Conservation (phyloP, 1,139 yeast species). For the Kodamaea derodonti region DNA sequence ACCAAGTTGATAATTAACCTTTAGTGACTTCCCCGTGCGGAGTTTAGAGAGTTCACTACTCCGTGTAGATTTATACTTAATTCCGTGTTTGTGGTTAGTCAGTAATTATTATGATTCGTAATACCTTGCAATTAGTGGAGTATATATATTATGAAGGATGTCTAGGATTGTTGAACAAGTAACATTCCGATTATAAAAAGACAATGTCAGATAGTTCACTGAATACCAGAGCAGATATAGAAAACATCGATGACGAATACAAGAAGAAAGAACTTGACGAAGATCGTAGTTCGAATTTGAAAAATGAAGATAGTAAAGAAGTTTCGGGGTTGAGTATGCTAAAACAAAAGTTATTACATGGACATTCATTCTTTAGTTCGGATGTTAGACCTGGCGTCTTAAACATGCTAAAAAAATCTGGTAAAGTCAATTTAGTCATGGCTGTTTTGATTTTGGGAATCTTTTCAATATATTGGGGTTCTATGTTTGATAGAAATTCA, state of each 20-base stretch:
- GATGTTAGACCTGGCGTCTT: not conserved
- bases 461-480: constrained; percentile 45
- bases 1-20: too few relatives aligned
- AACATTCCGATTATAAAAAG: too few relatives aligned
- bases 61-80: too few relatives aligned
- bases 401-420: constrained; percentile 13
- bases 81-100: too few relatives aligned
- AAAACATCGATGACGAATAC: not conserved
- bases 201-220: not conserved
- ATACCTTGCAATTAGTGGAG: too few relatives aligned
- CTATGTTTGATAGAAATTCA: constrained; percentile 26
- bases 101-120: too few relatives aligned
- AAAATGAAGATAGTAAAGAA: too few relatives aligned
- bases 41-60: too few relatives aligned
- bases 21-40: too few relatives aligned
- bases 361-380: not conserved
- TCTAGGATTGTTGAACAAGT: too few relatives aligned
- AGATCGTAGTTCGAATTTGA: not conserved
- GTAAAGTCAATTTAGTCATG: constrained; percentile 18
- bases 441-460: constrained; percentile 26
- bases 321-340: not conserved
- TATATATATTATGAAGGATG: too few relatives aligned
- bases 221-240: not conserved
- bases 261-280: not conserved
- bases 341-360: not conserved